phyloP scores from a whole-genome alignment of 2,329 filamentous ascomycete species.

The Penicillium nordicum region DNA sequence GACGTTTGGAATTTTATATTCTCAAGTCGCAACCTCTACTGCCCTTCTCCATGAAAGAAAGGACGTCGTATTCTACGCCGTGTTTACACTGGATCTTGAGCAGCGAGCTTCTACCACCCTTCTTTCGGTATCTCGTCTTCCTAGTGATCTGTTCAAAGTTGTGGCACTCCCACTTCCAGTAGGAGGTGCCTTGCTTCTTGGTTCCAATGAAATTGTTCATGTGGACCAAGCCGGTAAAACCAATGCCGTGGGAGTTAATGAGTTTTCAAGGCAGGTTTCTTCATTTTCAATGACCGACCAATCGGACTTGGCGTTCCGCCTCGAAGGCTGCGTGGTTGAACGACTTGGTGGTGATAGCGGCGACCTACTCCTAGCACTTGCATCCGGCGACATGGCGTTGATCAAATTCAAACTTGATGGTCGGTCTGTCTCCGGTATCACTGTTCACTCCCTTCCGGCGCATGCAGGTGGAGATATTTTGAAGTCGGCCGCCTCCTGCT shows the following conservation, averaged over 20 bases:
- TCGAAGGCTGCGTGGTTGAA: conserved; percentile 79
- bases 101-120: conserved; percentile 91
- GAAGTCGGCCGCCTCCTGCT: conserved; percentile 63
- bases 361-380: conserved; percentile 79
- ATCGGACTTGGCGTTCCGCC: conserved; percentile 69
- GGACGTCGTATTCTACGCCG: conserved; percentile 84
- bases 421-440: conserved; percentile 81
- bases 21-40: conserved; percentile 67
- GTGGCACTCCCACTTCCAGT: conserved; percentile 80
- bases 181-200: conserved; percentile 82
- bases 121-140: conserved; percentile 77
- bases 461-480: conserved; percentile 64
- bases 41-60: conserved; percentile 72
- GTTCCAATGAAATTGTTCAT: conserved; percentile 87
- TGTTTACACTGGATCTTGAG: conserved; percentile 91
- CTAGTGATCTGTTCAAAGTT: conserved; percentile 80
- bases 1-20: conserved; percentile 90
- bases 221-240: conserved; percentile 93
- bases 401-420: conserved; percentile 85
- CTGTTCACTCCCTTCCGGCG: conserved; percentile 61
- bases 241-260: conserved; percentile 88
- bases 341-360: conserved; percentile 71
- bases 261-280: conserved; percentile 78
- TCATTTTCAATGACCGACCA: conserved; percentile 84
- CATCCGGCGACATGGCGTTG: conserved; percentile 69